Base-by-base conservation (phyloP, 805 yeast species). In the Candida corydali region DNA sequence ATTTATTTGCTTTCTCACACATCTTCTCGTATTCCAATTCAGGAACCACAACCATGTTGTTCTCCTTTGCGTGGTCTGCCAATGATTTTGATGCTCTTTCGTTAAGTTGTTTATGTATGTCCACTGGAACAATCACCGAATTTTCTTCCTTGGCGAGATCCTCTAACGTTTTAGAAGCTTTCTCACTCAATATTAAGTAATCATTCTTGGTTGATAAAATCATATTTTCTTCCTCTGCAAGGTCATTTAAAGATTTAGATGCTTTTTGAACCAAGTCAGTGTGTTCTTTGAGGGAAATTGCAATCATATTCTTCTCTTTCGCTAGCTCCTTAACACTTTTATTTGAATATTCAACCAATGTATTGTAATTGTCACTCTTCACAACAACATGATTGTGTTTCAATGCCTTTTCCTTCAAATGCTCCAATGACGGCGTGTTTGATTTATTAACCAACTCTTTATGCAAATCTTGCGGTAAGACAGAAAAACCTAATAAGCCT, bases 271-370 rank as follows among this genome's bases (percentile, higher is more conserved):
- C 41, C 31, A 36, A 29, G 29, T 39, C 19, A 3, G 24, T 31
- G 17, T 36, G 34, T 11, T 36, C 34, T 4, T 20, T 8, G 4
- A 28, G 15, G 8, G 41, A 23, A 10, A 47, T 5, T 1, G 23
- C 40, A 3, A 37, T 28, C 38, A 43, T 28, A 14, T 45, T 46
- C 10, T 36, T 26, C 26, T 47, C 57, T 20, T 39, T 36, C 5
- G 58, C 61, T 50, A 52, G 51, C n/a, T 51, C 55, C 5, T 46
- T 54, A 2, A 61, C 50, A 7, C 54, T 50, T 33, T 49, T 50
- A 23, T 46, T 46, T 32, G 53, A 50, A 27, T 49, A 48, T 3
- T 12, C 40, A 3, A 30, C 35, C 30, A 55, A 42, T n/a, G 15
- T 12, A 5, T 37, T 16, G 19, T 44, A 38, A 15, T 45, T 43